Percentiles rank a stretch among this genome's conserved stretches.
Evolutionary conservation across 1,284 basidiomycete species (phyloP).

Genomic region (Fomes fomentarius): DNA sequence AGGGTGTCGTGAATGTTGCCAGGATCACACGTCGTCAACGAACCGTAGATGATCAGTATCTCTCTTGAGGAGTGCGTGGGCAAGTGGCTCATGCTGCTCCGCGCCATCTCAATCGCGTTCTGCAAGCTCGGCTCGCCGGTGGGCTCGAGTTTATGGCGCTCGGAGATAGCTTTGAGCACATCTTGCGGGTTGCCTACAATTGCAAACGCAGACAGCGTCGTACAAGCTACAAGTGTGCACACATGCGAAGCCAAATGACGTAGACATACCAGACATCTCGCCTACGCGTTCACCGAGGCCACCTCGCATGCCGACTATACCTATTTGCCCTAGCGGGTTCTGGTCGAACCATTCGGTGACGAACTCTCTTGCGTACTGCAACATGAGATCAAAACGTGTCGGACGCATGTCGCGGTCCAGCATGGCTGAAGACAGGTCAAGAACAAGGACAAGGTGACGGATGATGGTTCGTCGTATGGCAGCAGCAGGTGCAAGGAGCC

Average conservation of each 20-base stretch:
- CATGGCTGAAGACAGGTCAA: conserved; percentile 94
- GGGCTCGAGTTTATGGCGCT: conserved; percentile 89
- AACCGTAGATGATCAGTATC: conserved; percentile 92
- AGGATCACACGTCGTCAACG: conserved; percentile 95
- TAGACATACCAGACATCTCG: conserved; percentile 81
- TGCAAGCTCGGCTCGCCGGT: conserved; percentile 94
- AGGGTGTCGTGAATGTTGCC: conserved; percentile 96
- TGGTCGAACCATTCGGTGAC: conserved; percentile 99
- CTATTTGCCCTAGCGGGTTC: conserved; percentile 97
- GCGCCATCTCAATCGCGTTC: conserved; percentile 96
- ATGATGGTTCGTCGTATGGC: conserved; percentile 96
- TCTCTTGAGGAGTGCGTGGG: conserved; percentile 96
- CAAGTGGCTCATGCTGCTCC: conserved; percentile 90
- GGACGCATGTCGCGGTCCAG: conserved; percentile 95
- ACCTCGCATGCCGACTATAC: conserved; percentile 89
- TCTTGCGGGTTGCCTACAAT: conserved; percentile 90
- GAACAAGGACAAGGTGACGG: conserved; percentile 87
- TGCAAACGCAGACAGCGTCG: conserved; percentile 1
- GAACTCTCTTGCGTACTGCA: conserved; percentile 91
- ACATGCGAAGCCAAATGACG: neutral
- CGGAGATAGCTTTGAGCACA: conserved; percentile 83
- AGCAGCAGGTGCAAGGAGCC: conserved; percentile 77
- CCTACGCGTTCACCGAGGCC: conserved; percentile 87
- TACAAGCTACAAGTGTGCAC: neutral
- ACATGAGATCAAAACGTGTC: conserved; percentile 86